A percentile compares a stretch with the other conserved stretches of the same genome.
Conservation (phyloP, 1,284 basidiomycete genomes). For the Puccinia polysora region DNA sequence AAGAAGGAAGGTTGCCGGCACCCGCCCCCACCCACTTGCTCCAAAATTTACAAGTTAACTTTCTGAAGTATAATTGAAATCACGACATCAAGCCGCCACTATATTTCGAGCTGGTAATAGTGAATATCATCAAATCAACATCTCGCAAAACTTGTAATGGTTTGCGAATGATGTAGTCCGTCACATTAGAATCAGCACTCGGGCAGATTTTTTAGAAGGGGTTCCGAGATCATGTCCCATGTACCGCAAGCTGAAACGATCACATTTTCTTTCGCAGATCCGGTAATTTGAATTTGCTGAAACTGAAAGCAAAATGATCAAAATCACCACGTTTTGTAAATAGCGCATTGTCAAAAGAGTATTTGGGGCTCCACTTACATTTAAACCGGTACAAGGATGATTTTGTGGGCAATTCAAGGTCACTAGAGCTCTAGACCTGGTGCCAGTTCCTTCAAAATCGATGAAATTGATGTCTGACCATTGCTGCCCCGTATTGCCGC, state of each 20-base stretch:
- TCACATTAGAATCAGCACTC: not conserved
- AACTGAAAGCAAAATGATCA: not conserved
- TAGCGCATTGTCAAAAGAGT: not conserved
- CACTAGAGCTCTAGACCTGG: constrained; percentile 5
- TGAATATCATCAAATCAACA: no score
- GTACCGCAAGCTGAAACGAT: constrained; percentile 7
- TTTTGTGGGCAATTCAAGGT: constrained; percentile 9
- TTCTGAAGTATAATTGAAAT: no score
- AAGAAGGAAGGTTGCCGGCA: no score
- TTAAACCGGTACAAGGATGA: constrained; percentile 2
- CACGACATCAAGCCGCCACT: no score
- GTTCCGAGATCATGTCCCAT: not conserved
- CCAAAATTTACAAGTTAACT: no score
- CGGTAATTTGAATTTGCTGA: not conserved
- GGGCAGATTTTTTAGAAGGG: not conserved
- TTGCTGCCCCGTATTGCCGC: not conserved
- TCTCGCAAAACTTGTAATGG: no score
- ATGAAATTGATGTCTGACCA: constrained; percentile 28
- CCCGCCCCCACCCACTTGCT: no score
- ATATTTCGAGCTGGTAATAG: no score
- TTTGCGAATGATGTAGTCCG: no score
- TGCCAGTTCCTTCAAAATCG: constrained; percentile 21
- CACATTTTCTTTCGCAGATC: not conserved
- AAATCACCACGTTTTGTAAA: not conserved
- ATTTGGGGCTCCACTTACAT: not conserved